Evolutionary conservation across 208 protist genomes (phyloP).

Genomic region (Wallacemonas sp.): DNA sequence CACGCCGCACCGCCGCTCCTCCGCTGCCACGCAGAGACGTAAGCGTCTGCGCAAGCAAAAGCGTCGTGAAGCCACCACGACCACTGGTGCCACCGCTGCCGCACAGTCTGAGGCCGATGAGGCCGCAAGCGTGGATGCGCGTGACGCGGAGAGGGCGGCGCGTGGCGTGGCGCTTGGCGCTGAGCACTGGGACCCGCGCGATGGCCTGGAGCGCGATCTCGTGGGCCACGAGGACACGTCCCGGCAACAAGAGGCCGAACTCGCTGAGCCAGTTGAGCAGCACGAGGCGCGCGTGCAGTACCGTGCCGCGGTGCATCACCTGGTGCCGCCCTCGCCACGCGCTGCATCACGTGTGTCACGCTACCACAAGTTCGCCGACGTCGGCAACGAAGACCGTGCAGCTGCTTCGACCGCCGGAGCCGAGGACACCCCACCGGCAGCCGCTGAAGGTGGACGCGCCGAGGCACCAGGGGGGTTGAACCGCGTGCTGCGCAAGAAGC

Average conservation of each 20-base stretch:
- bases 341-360: slow-evolving; percentile 29
- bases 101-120: neutral
- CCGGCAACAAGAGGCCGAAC: slow-evolving; percentile 2
- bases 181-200: slow-evolving; percentile 9
- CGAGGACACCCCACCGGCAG: no score
- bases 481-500: neutral
- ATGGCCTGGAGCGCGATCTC: neutral
- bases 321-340: slow-evolving; percentile 31
- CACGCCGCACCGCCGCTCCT: slow-evolving; percentile 12
- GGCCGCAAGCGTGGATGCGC: slow-evolving; percentile 5
- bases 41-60: slow-evolving; percentile 15
- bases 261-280: slow-evolving; percentile 1
- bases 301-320: slow-evolving; percentile 24
- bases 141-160: neutral
- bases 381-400: no score
- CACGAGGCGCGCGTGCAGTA: slow-evolving; percentile 15
- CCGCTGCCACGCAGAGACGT: slow-evolving; percentile 9
- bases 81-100: neutral
- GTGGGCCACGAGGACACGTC: slow-evolving; percentile 1
- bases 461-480: neutral
- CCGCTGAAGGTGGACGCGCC: no score
- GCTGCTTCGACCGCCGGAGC: no score
- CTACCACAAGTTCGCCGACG: slow-evolving; percentile 20
- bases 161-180: neutral
- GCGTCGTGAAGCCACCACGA: neutral